Conservation (phyloP, 192 early-diverging fungal species). For the Coemansia sp. region DNA sequence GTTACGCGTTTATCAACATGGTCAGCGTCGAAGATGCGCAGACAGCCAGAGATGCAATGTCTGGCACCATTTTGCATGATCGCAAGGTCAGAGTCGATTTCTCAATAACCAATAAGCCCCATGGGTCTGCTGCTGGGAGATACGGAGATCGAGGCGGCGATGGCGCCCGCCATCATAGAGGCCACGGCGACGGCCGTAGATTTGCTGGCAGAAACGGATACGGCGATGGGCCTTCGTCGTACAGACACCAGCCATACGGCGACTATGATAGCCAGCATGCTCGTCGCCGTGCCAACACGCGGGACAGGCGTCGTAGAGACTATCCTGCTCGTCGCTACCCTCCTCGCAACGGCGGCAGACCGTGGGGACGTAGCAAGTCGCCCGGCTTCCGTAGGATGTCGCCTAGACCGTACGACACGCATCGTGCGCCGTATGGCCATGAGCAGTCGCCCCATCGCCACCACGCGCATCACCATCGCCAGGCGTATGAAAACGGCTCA, state of each 20-base stretch:
- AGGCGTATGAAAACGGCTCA: not conserved
- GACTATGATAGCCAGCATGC: not conserved
- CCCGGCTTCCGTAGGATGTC: conserved; percentile 14
- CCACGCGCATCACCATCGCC: not conserved
- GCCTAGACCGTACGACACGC: conserved; percentile 11
- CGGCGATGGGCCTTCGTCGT: conserved; percentile 3
- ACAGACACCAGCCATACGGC: conserved; percentile 3
- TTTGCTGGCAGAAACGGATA: not conserved
- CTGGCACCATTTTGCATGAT: conserved; percentile 31
- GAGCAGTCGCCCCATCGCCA: not conserved
- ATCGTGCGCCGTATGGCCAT: conserved; percentile 8
- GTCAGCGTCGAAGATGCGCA: conserved; percentile 28
- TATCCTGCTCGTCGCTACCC: conserved; percentile 12
- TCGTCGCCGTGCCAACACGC: conserved; percentile 37
- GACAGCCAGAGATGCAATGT: conserved; percentile 23
- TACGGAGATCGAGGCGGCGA: not conserved
- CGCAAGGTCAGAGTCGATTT: conserved; percentile 46
- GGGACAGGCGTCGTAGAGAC: conserved; percentile 42
- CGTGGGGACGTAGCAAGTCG: conserved; percentile 42
- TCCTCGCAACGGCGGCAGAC: conserved; percentile 2
- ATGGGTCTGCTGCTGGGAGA: conserved; percentile 28
- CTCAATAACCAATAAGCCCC: conserved; percentile 37
- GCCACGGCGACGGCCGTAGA: not conserved
- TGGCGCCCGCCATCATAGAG: not conserved
- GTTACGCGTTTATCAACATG: conserved; percentile 50